Evolutionary conservation across 805 yeast species (phyloP), one percentile per base, ranked within the genome.

Genomic region (Maudiozyma barnettii): DNA sequence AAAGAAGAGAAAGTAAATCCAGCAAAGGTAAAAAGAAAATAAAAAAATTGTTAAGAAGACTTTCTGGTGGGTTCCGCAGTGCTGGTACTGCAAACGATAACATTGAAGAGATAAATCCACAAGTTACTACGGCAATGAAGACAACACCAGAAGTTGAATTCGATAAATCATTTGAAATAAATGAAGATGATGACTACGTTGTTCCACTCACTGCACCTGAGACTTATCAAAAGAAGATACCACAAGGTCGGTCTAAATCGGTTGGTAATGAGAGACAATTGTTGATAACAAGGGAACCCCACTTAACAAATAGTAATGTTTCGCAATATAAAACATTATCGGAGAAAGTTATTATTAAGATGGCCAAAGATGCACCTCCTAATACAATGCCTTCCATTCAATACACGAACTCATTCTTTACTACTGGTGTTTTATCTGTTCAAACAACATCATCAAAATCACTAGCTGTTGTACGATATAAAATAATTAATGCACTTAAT

Each of bases 401-500:
- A 60, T 86, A 81, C 61, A 95, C 96, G 49, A 82, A 82, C 66
- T 88, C 95, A 1, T 74, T 90, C 54, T 88, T 88, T 70, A 73
- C 91, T 63, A 87, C 89, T 60, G 97, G 97, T 1, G 89, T 91
- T 60, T 90, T 90, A 67, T 81, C 91, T 50, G 97, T 90, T 44
- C 96, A 89, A 67, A 86, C 95, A 1, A 90, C 98, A 0, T 88
- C 96, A 1, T 86, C 96, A 5, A 88, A 87, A 58, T 91, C 96
- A 14, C 72, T 90, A 47, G 89, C 95, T 10, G 84, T 86, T 51
- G 89, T 90, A 47, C 76, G 97, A 45, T 80, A 84, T 59, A 89
- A 84, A 61, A 80, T 90, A 35, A 84, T 90, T 29, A 75, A 79
- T 16, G 90, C 84, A 1, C 73, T 90, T 61, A 78, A 79, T 14